phyloP scores from a whole-genome alignment of 1,139 yeast genomes.

The Candida neerlandica region DNA sequence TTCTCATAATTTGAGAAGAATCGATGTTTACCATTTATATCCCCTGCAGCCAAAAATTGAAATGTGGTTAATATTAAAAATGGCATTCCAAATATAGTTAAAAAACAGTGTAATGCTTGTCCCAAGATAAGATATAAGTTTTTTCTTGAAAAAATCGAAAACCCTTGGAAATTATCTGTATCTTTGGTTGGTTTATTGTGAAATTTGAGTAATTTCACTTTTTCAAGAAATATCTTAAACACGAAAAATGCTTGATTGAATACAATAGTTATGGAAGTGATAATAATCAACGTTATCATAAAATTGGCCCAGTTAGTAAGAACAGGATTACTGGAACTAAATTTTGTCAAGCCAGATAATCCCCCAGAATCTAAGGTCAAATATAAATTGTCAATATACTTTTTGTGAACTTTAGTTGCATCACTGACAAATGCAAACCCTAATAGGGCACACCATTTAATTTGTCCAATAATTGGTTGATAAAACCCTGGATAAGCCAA shows the following conservation, averaged over 20 bases:
- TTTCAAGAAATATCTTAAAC: slow-evolving; percentile 20
- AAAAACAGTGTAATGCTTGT: slow-evolving; percentile 32
- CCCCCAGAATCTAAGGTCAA: slow-evolving; percentile 37
- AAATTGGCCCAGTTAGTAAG: slow-evolving; percentile 47
- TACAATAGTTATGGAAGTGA: slow-evolving; percentile 28
- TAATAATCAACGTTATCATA: slow-evolving; percentile 34
- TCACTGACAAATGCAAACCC: slow-evolving; percentile 27
- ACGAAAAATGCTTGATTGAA: slow-evolving; percentile 27
- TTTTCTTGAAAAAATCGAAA: slow-evolving; percentile 20
- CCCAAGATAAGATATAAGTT: slow-evolving; percentile 35
- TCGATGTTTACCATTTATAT: slow-evolving; percentile 17
- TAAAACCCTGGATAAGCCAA: slow-evolving; percentile 66
- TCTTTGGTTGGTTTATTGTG: slow-evolving; percentile 6
- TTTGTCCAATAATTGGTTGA: slow-evolving; percentile 52
- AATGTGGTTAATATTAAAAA: slow-evolving; percentile 46
- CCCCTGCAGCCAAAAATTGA: slow-evolving; percentile 32
- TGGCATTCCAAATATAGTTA: slow-evolving; percentile 46
- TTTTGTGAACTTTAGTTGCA: too few relatives aligned
- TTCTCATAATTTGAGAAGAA: slow-evolving; percentile 18
- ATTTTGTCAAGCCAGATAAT: slow-evolving; percentile 32
- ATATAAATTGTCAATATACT: slow-evolving; percentile 33
- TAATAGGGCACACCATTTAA: slow-evolving; percentile 41
- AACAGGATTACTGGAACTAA: slow-evolving; percentile 27
- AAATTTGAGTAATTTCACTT: slow-evolving; percentile 14
- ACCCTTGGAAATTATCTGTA: slow-evolving; percentile 6